Evolutionary conservation across 352 stramenopile genomes (phyloP).

Genomic region (Globisporangium nunn): DNA sequence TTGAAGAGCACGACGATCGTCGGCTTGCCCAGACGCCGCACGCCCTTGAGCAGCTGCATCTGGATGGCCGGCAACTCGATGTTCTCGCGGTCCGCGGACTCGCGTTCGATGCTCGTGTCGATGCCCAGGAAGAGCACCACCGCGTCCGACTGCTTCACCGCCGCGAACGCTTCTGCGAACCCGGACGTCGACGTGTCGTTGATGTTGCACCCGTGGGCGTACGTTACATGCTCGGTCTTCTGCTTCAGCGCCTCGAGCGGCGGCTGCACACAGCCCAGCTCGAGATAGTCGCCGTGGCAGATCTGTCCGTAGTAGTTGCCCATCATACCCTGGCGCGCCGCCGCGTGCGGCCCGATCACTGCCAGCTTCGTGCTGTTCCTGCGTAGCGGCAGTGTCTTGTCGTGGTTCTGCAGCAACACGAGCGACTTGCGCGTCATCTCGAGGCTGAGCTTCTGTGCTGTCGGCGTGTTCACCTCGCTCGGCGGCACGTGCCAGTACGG

Average conservation of each 20-base stretch:
- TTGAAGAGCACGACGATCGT: constrained; percentile 87
- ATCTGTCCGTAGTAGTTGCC: constrained; percentile 87
- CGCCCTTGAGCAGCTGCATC: constrained; percentile 57
- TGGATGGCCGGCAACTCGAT: constrained; percentile 72
- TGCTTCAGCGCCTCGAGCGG: constrained; percentile 56
- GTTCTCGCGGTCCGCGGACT: constrained; percentile 64
- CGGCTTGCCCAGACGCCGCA: constrained; percentile 49
- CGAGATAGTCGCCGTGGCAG: constrained; percentile 62
- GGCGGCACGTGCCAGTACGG: constrained; percentile 71
- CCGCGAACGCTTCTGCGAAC: constrained; percentile 42
- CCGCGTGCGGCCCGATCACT: constrained; percentile 79
- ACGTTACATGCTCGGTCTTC: constrained; percentile 30
- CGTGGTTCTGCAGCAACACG: constrained; percentile 91
- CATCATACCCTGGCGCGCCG: constrained; percentile 47
- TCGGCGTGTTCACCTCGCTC: constrained; percentile 63
- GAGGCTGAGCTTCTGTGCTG: constrained; percentile 55
- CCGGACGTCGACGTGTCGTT: constrained; percentile 53
- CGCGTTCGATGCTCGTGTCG: constrained; percentile 71
- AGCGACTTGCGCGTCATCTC: constrained; percentile 82
- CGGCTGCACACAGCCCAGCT: constrained; percentile 60
- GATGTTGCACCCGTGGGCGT: constrained; percentile 40
- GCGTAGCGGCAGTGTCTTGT: constrained; percentile 55
- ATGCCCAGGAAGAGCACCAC: constrained; percentile 83
- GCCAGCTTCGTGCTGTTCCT: constrained; percentile 39
- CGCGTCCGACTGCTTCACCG: constrained; percentile 29